Base-by-base conservation (phyloP, 306 rosid species). In the Ziziphus jujuba region DNA sequence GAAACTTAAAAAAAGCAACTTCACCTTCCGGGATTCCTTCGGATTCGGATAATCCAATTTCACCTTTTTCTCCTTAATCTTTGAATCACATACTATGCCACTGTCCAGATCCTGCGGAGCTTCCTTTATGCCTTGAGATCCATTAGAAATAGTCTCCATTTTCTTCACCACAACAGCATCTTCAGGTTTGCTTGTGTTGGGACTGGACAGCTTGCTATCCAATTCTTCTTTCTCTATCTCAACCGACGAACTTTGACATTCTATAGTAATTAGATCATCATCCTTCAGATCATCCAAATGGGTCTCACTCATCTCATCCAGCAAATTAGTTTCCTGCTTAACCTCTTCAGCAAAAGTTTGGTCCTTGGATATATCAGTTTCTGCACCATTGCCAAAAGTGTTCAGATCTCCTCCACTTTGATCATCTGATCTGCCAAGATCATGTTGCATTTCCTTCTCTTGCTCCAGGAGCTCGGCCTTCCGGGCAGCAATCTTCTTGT, bases 401-500 rank as follows among this genome's bases (percentile, higher is more conserved):
- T 66, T 77, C 80, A 78, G 85, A 86, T 88, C 89, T 72, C 71
- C 55, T 48, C 72, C 65, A 43, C 40, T 72, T 62, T 76, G 86
- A 56, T 79, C 87, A 60, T 75, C 80, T 25, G 84, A 78, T 67
- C 82, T 21, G 52, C 72, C 70, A 23, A 73, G 54, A 24, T 75
- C 86, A 21, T 66, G 65, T 73, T 72, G 85, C 56, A 45, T 40
- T 59, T 76, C 86, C 82, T 76, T 90, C 84, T 86, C 89, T 45
- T 76, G 84, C 60, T 84, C 97, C 70, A 80, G 49, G 77, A 93
- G 70, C 80, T 86, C 91, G 12, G 91, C 92, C 78, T 85, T 93
- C 33, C 81, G 65, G 67, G 96, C 95, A n/a, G 98, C 98, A 47
- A 93, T 77, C 86, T 78, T 90, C 89, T 86, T 93, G 90, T 87